Evolutionary conservation across 805 yeast genomes (phyloP).

Genomic region (Wickerhamiella lipophila): DNA sequence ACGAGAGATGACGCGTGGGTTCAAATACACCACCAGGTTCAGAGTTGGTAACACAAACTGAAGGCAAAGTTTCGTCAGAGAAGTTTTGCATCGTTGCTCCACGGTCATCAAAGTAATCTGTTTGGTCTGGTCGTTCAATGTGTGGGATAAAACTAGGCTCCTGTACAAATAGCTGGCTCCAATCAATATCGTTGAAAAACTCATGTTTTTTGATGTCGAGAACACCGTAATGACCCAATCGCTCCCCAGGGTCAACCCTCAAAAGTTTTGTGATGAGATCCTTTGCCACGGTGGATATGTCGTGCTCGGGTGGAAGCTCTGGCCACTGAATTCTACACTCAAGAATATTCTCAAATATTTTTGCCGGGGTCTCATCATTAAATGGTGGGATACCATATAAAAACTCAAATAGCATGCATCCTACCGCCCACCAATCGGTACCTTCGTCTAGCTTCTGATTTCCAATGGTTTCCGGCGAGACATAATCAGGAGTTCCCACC

Average conservation of each 20-base stretch:
- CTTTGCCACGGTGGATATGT: conserved; percentile 51
- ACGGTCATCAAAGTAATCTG: conserved; percentile 81
- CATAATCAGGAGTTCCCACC: conserved; percentile 95
- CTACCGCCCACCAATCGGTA: conserved; percentile 99
- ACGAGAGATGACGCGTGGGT: not conserved
- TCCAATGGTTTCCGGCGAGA: conserved; percentile 89
- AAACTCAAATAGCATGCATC: conserved; percentile 88
- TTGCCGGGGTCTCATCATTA: conserved; percentile 65
- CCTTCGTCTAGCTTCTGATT: conserved; percentile 73
- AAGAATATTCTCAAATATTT: conserved; percentile 72
- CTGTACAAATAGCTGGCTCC: conserved; percentile 62
- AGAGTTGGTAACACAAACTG: conserved; percentile 8
- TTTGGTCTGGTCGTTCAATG: conserved; percentile 66
- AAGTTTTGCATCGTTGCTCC: conserved; percentile 69
- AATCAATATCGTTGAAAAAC: conserved; percentile 55
- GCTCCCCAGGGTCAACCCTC: conserved; percentile 44
- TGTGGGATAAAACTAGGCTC: conserved; percentile 73
- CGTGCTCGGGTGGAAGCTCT: conserved; percentile 32
- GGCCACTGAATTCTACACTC: conserved; percentile 79
- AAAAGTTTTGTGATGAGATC: conserved; percentile 58
- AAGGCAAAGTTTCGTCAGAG: conserved; percentile 29
- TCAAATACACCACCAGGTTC: not conserved
- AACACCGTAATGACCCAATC: conserved; percentile 68
- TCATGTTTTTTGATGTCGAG: conserved; percentile 69
- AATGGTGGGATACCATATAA: conserved; percentile 91